Percentiles rank a stretch among this genome's conserved stretches.
These are phyloP conservation scores for Agapanthus africanus DNA, from an alignment of 106 monocot genomes.

Conservation along the genomic window DNA sequence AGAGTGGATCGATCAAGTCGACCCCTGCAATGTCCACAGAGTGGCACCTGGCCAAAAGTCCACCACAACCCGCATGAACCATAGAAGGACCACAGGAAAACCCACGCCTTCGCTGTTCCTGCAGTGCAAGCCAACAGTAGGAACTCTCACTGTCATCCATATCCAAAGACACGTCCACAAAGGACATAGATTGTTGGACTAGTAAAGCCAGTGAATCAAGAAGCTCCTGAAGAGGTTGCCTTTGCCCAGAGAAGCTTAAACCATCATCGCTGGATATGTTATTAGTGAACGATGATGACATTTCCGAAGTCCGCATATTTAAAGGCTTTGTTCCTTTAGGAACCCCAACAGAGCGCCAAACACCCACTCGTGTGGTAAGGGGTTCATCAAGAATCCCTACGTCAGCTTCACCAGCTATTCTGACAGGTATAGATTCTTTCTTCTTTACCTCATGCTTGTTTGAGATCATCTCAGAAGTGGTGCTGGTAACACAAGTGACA, in stretches of 20 bases:
- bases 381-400: conserved; percentile 41
- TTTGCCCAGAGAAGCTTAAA: conserved; percentile 23
- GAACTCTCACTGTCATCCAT: conserved; percentile 62
- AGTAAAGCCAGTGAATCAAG: conserved; percentile 70
- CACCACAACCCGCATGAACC: conserved; percentile 97
- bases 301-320: conserved; percentile 30
- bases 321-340: conserved; percentile 47
- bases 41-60: conserved; percentile 71
- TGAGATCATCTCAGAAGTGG: conserved; percentile 21
- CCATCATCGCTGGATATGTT: conserved; percentile 36
- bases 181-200: conserved; percentile 78
- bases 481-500: conserved; percentile 18
- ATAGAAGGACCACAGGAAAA: conserved; percentile 85
- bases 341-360: conserved; percentile 75
- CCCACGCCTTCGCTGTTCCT: conserved; percentile 77
- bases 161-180: conserved; percentile 85
- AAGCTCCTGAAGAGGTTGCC: conserved; percentile 65
- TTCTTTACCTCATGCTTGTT: conserved; percentile 47
- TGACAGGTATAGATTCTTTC: conserved; percentile 59
- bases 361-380: conserved; percentile 55
- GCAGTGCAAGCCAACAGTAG: conserved; percentile 69
- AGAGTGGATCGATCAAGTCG: conserved; percentile 75
- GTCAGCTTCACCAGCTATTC: conserved; percentile 78
- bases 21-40: conserved; percentile 90
- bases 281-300: conserved; percentile 23